Evolutionary conservation across 768 basidiomycete genomes (phyloP).

Genomic region (Suillus sp.): DNA sequence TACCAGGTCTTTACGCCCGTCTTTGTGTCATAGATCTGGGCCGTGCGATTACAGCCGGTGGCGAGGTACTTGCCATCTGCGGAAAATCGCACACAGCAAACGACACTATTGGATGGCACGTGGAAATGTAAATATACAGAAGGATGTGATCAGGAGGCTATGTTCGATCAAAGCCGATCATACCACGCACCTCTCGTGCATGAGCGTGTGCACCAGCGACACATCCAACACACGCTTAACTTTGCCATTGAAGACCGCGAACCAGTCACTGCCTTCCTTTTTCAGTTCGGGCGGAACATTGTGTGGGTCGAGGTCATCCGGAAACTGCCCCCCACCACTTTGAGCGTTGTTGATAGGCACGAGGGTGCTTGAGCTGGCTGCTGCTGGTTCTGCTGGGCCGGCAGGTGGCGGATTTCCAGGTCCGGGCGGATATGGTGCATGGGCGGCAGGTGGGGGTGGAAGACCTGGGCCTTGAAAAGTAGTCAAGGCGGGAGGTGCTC

Average conservation of each 20-base stretch:
- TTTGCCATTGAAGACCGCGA: conserved; percentile 54
- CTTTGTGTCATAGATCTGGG: conserved; percentile 93
- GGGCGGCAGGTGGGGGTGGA: conserved; percentile 36
- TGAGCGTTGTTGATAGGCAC: conserved; percentile 30
- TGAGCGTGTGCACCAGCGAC: conserved; percentile 76
- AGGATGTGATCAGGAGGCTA: conserved; percentile 6
- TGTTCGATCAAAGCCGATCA: conserved; percentile 11
- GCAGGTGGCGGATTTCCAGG: conserved; percentile 37
- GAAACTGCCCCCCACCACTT: conserved; percentile 34
- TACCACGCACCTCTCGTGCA: conserved; percentile 76
- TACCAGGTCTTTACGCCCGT: conserved; percentile 85
- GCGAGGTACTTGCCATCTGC: conserved; percentile 34
- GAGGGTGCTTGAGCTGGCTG: conserved; percentile 26
- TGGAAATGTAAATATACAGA: conserved; percentile 7
- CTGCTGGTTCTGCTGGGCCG: conserved; percentile 26
- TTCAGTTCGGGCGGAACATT: conserved; percentile 20
- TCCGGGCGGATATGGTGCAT: conserved; percentile 33
- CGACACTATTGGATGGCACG: conserved; percentile 24
- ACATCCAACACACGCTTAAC: conserved; percentile 52
- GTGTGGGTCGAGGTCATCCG: conserved; percentile 27
- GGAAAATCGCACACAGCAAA: conserved; percentile 37
- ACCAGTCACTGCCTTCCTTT: conserved; percentile 55
- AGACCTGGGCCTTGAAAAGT: conserved; percentile 40
- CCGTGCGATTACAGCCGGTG: conserved; percentile 80
- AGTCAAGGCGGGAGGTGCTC: conserved; percentile 29